These are phyloP conservation scores for Leavenworthia alabamica DNA, from an alignment of 345 rosid genomes.

Conservation along the genomic window DNA sequence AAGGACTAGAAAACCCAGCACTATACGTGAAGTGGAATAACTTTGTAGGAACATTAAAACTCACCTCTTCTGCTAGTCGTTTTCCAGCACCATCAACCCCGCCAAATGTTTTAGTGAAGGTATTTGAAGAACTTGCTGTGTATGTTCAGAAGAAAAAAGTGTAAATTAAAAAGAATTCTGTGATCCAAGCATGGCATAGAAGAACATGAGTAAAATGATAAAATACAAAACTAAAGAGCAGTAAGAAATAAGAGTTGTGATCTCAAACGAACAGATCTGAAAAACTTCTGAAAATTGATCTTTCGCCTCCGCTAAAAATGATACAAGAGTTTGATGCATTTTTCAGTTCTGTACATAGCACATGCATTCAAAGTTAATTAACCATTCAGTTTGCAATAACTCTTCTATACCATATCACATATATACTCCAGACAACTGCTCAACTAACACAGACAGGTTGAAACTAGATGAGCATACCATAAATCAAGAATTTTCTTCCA, in stretches of 20 bases:
- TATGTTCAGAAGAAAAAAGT: conserved; percentile 3
- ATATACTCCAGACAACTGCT: no score
- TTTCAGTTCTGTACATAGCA: neutral
- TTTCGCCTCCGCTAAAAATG: neutral
- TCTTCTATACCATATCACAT: no score
- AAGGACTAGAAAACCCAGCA: neutral
- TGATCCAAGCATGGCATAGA: neutral
- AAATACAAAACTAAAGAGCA: neutral
- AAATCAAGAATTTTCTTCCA: conserved; percentile 76
- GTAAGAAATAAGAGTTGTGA: neutral
- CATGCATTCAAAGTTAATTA: neutral
- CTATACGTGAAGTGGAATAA: neutral
- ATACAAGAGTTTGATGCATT: neutral
- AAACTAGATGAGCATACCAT: conserved; percentile 45
- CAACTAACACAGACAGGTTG: neutral
- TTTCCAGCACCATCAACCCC: conserved; percentile 96
- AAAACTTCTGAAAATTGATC: neutral
- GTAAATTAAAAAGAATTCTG: neutral
- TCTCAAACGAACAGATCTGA: neutral
- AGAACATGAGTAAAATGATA: neutral
- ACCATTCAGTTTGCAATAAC: no score
- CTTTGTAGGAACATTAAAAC: conserved; percentile 19
- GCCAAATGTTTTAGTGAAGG: conserved; percentile 69
- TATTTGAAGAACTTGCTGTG: conserved; percentile 87
- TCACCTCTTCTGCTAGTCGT: conserved; percentile 89